These are phyloP conservation scores for Striga asiatica DNA, from an alignment of 257 asterid genomes.

Conservation along the genomic window DNA sequence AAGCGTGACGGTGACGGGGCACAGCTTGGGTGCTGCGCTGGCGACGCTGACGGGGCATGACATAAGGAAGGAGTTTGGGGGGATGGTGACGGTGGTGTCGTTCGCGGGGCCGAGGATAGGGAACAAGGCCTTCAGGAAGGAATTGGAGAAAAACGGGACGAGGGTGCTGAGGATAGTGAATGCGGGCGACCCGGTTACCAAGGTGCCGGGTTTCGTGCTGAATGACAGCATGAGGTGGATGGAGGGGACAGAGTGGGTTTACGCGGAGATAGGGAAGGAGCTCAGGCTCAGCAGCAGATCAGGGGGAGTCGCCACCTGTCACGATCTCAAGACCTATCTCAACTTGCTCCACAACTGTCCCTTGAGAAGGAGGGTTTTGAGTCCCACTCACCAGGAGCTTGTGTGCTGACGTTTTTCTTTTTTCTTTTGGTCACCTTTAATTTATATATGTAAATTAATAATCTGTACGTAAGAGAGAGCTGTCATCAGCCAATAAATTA, in stretches of 20 bases:
- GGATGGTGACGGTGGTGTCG: conserved; percentile 68
- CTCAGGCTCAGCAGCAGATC: conserved; percentile 49
- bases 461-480: no score
- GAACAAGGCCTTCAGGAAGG: conserved; percentile 40
- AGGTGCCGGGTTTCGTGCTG: conserved; percentile 69
- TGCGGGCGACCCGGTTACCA: conserved; percentile 63
- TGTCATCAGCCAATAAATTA: no score
- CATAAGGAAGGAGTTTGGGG: conserved; percentile 34
- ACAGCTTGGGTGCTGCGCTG: conserved; percentile 86
- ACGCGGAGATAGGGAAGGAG: conserved; percentile 82
- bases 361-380: conserved; percentile 36
- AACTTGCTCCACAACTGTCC: conserved; percentile 66
- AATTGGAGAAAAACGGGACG: conserved; percentile 44
- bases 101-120: conserved; percentile 92
- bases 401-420: no score
- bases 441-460: no score
- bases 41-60: conserved; percentile 84
- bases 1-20: conserved; percentile 87
- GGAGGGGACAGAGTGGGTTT: conserved; percentile 63
- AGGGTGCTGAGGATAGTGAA: conserved; percentile 69
- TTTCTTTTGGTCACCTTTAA: no score
- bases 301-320: conserved; percentile 57
- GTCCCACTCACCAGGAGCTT: no score
- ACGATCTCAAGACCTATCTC: conserved; percentile 73
- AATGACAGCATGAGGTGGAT: conserved; percentile 27